A percentile compares a stretch with the other conserved stretches of the same genome.
Conservation (phyloP, 2,329 filamentous ascomycete genomes). For the Calonectria hawksworthii region DNA sequence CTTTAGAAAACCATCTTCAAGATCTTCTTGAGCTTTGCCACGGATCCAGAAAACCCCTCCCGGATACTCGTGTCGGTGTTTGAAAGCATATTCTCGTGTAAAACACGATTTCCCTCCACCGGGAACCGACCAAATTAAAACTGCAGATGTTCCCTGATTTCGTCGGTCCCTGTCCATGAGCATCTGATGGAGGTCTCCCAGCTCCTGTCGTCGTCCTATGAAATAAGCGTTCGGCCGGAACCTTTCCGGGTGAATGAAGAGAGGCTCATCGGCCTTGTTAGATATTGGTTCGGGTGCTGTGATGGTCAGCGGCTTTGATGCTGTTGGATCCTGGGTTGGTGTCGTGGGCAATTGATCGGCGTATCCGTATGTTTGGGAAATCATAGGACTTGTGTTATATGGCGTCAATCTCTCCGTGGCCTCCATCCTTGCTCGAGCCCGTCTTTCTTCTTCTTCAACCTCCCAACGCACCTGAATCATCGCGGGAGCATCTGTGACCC, state of each 20-base stretch:
- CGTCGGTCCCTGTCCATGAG: slow-evolving; percentile 37
- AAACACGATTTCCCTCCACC: slow-evolving; percentile 43
- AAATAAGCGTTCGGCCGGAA: slow-evolving; percentile 44
- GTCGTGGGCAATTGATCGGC: slow-evolving; percentile 8
- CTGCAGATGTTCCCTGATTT: slow-evolving; percentile 40
- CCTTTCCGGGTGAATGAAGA: slow-evolving; percentile 42
- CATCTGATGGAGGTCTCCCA: slow-evolving; percentile 39
- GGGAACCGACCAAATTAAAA: slow-evolving; percentile 40
- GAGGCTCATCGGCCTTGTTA: slow-evolving; percentile 22
- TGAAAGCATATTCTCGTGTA: slow-evolving; percentile 43
- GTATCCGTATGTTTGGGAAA: background rate
- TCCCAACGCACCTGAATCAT: slow-evolving; percentile 71
- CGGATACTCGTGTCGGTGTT: slow-evolving; percentile 37
- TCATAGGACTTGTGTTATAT: slow-evolving; percentile 32
- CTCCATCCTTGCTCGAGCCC: slow-evolving; percentile 58
- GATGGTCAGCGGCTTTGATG: slow-evolving; percentile 5
- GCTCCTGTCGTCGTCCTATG: slow-evolving; percentile 32
- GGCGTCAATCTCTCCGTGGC: slow-evolving; percentile 59
- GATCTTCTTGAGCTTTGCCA: slow-evolving; percentile 41
- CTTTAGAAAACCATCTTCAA: slow-evolving; percentile 42
- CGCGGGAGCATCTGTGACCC: slow-evolving; percentile 66
- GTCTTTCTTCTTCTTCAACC: slow-evolving; percentile 69
- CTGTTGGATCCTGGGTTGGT: slow-evolving; percentile 10
- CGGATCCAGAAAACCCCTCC: slow-evolving; percentile 44
- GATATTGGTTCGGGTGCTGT: slow-evolving; percentile 1